Base-by-base conservation (phyloP, 1,284 basidiomycete species). In the Microbotryum intermedium region DNA sequence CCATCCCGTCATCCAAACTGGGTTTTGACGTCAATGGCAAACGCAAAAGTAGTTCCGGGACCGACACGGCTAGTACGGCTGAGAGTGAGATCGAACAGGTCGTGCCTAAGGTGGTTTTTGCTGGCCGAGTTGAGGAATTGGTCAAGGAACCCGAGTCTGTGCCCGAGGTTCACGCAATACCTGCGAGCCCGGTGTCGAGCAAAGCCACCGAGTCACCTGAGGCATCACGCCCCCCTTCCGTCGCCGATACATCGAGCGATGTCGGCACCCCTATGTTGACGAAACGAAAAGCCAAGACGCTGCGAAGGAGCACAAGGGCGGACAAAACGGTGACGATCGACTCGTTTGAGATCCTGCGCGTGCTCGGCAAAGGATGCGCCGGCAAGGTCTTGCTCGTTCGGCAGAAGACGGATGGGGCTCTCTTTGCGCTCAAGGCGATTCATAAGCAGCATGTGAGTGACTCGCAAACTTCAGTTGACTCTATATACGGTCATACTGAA, bases 301-400 rank as follows among this genome's bases (percentile, higher is more conserved):
- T 39, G 34, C 34, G 16, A 16, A 39, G 13, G 34, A 39, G 34
- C 13, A 39, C 4, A 6, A 39, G 18, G 18, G 46, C 11, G 16
- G 28, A 48, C 46, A 49, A 26, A 9, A 28, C 47, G 1, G 50
- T 67, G 23, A 57, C 60, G 26, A 81, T 97, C 62, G 83, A 90
- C 69, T 92, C 97, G 76, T 97, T 97, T 74, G 90, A 97, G 77
- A 89, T 97, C 82, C 86, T 95, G 80, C 82, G 90, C 26, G 93
- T 97, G 21, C 79, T 97, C 8, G 93, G 93, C 18, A 95, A 93
- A 76, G 94, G 93, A 1, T 97, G 92, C 71, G 92, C 93, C 2
- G 93, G 92, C 53, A 93, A 94, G 75, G 80, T 80, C 21, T 67
- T 66, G 9, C 52, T 68, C 53, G 59, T 65, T 13, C 57, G 84